Conservation (phyloP, 2,329 filamentous ascomycete genomes). For the Cadophora luteo-olivacea region DNA sequence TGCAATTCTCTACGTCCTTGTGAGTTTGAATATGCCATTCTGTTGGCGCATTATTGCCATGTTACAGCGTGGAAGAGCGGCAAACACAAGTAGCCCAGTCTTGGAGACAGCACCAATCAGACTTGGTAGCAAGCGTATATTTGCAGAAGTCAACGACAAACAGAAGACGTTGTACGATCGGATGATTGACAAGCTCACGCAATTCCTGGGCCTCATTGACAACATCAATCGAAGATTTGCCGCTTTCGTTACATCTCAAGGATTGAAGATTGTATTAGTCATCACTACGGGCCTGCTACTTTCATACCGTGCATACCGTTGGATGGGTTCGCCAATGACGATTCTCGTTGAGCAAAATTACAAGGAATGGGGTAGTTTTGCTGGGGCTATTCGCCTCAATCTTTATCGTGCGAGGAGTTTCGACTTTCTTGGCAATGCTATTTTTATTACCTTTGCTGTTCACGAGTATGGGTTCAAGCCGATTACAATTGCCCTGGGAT, state of each 20-base stretch:
- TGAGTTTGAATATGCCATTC: conserved; percentile 1
- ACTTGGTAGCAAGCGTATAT: not conserved
- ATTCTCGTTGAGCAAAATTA: conserved; percentile 1
- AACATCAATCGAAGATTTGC: not conserved
- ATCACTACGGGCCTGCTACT: not conserved
- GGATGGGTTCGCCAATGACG: not conserved
- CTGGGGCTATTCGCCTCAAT: not conserved
- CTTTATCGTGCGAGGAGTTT: conserved; percentile 2
- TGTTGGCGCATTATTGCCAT: not conserved
- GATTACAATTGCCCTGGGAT: not conserved
- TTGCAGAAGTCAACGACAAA: not conserved
- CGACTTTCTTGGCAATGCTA: not conserved
- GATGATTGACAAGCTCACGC: not conserved
- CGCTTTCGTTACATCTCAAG: not conserved
- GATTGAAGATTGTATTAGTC: not conserved
- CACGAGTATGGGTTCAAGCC: conserved; percentile 4
- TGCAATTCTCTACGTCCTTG: conserved; percentile 3
- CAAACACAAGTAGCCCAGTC: not conserved
- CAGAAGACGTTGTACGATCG: not conserved
- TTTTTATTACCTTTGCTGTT: not conserved
- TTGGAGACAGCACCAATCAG: too few relatives aligned
- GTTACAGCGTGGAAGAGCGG: not conserved
- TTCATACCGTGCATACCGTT: not conserved
- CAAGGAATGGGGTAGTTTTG: not conserved
- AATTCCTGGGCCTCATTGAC: not conserved